These are phyloP conservation scores for Alternaria sp. DNA, from an alignment of 2,329 filamentous ascomycete genomes.

Conservation along the genomic window DNA sequence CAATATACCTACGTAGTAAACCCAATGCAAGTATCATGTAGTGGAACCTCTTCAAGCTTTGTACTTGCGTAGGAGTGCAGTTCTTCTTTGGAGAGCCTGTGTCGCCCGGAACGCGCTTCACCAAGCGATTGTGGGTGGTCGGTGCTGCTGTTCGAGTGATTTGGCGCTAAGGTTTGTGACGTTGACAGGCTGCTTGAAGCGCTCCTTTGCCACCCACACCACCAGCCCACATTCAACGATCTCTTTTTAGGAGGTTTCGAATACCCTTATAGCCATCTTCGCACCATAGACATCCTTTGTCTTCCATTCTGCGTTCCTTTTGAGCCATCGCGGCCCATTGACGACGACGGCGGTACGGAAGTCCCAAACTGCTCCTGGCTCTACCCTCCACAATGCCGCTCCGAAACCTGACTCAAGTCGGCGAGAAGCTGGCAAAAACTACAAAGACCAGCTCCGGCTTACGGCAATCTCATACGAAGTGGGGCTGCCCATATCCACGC, in stretches of 20 bases:
- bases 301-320: not conserved
- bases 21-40: not conserved
- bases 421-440: not conserved
- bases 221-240: slow-evolving; percentile 7
- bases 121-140: not conserved
- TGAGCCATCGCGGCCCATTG: not conserved
- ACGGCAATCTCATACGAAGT: not conserved
- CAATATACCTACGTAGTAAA: slow-evolving; percentile 2
- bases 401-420: not conserved
- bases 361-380: not conserved
- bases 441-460: not conserved
- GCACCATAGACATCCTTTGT: not conserved
- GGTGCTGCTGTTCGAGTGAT: not conserved
- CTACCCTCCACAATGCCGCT: not conserved
- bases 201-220: slow-evolving; percentile 6
- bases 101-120: not conserved
- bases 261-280: not conserved
- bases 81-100: not conserved
- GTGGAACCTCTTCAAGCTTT: not conserved
- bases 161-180: slow-evolving; percentile 6
- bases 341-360: not conserved
- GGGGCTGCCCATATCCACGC: not conserved
- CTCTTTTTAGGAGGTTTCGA: not conserved
- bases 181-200: slow-evolving; percentile 1
- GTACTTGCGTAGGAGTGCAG: not conserved